Conservation (phyloP, 1,139 yeast genomes). For the Magnusiomyces ingens region DNA sequence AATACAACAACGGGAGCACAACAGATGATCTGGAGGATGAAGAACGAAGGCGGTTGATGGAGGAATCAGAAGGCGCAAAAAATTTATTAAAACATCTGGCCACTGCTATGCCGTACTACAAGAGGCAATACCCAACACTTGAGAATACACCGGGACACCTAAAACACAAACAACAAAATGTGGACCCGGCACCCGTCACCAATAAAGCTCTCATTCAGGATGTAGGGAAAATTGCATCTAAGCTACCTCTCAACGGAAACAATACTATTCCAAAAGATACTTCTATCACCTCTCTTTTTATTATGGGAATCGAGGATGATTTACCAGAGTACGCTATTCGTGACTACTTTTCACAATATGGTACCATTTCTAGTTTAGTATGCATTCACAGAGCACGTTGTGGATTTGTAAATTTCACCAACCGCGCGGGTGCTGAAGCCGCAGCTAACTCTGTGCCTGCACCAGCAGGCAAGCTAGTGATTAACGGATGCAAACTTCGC, state of each 20-base stretch:
- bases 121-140: slow-evolving; percentile 14
- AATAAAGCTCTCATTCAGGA: slow-evolving; percentile 34
- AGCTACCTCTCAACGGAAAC: slow-evolving; percentile 53
- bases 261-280: slow-evolving; percentile 39
- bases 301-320: slow-evolving; percentile 66
- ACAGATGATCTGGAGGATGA: slow-evolving; percentile 36
- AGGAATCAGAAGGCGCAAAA: slow-evolving; percentile 32
- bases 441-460: slow-evolving; percentile 38
- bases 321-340: slow-evolving; percentile 56
- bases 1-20: slow-evolving; percentile 27
- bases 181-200: not conserved
- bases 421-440: slow-evolving; percentile 47
- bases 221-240: slow-evolving; percentile 44
- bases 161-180: slow-evolving; percentile 3
- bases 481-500: slow-evolving; percentile 48
- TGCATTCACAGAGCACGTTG: slow-evolving; percentile 58
- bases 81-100: slow-evolving; percentile 39
- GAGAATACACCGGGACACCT: not conserved
- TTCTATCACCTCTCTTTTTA: slow-evolving; percentile 48
- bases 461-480: slow-evolving; percentile 29
- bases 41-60: slow-evolving; percentile 28
- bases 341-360: slow-evolving; percentile 41
- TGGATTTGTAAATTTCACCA: slow-evolving; percentile 54
- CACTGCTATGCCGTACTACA: slow-evolving; percentile 31
- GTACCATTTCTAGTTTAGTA: slow-evolving; percentile 42